Percentiles rank a stretch among this genome's conserved stretches.
These are phyloP conservation scores for Chrysopogon serrulatus DNA, from an alignment of 176 grass and related monocot species.

Conservation along the genomic window DNA sequence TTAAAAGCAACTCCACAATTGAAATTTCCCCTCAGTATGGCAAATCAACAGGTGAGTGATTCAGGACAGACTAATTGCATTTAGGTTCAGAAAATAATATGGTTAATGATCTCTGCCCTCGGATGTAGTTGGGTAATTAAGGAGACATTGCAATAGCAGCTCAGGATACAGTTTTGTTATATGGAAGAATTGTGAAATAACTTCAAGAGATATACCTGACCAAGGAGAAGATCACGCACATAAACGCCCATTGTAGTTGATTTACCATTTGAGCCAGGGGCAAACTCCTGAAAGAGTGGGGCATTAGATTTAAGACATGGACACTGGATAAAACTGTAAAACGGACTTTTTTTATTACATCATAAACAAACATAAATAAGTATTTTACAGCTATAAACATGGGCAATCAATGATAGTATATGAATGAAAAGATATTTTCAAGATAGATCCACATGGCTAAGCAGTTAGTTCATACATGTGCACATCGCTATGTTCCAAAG, in stretches of 20 bases:
- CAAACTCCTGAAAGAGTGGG: slow-evolving; percentile 65
- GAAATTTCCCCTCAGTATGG: slow-evolving; percentile 62
- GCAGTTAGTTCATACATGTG: neutral
- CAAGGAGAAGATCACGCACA: slow-evolving; percentile 93
- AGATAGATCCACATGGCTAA: neutral
- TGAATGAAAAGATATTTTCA: neutral
- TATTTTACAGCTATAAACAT: neutral
- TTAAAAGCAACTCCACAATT: slow-evolving; percentile 90
- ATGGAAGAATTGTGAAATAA: neutral
- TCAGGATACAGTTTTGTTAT: neutral
- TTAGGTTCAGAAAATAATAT: slow-evolving; percentile 60
- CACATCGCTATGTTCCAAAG: neutral
- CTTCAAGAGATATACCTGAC: slow-evolving; percentile 70
- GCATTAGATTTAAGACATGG: neutral
- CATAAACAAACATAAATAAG: neutral
- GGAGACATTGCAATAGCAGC: slow-evolving; percentile 10
- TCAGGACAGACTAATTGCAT: slow-evolving; percentile 47
- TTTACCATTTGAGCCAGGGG: slow-evolving; percentile 83
- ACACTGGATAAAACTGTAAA: neutral
- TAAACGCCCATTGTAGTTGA: slow-evolving; percentile 95
- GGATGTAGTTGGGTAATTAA: slow-evolving; percentile 21
- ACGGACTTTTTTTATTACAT: neutral
- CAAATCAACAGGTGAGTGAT: slow-evolving; percentile 57
- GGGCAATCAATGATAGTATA: neutral
- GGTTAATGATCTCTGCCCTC: slow-evolving; percentile 25